phyloP scores from a whole-genome alignment of 2,329 filamentous ascomycete genomes.

The Colletotrichum chlorophyti region DNA sequence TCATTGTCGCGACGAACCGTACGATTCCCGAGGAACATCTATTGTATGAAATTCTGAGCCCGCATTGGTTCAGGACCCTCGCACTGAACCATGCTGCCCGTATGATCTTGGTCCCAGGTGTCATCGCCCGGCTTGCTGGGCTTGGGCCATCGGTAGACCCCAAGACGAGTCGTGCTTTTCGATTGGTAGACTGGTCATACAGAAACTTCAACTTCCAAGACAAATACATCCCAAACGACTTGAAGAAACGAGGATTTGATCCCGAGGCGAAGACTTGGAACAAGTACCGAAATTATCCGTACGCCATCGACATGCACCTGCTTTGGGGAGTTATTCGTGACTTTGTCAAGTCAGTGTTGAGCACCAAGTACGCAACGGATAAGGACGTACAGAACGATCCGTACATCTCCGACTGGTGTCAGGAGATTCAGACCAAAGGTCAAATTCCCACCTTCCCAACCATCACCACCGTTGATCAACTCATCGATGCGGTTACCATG shows the following conservation, averaged over 20 bases:
- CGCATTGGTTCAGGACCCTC: slow-evolving; percentile 58
- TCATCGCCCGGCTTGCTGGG: slow-evolving; percentile 50
- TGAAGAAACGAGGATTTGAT: slow-evolving; percentile 50
- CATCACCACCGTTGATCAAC: slow-evolving; percentile 46
- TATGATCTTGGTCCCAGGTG: slow-evolving; percentile 48
- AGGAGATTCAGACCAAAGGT: slow-evolving; percentile 47
- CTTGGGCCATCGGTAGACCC: no score
- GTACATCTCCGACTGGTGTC: slow-evolving; percentile 46
- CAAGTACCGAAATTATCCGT: slow-evolving; percentile 55
- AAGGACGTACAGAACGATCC: slow-evolving; percentile 38
- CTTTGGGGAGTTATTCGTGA: slow-evolving; percentile 51
- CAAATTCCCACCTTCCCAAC: slow-evolving; percentile 49
- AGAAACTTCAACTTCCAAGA: slow-evolving; percentile 51
- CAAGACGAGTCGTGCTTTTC: slow-evolving; percentile 38
- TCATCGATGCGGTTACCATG: slow-evolving; percentile 56
- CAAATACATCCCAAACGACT: slow-evolving; percentile 53
- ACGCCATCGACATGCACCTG: slow-evolving; percentile 50
- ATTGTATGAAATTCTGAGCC: slow-evolving; percentile 49
- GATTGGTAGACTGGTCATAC: slow-evolving; percentile 46
- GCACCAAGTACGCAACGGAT: slow-evolving; percentile 37
- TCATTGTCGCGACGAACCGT: slow-evolving; percentile 54
- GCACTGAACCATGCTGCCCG: slow-evolving; percentile 55
- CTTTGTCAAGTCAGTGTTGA: slow-evolving; percentile 48
- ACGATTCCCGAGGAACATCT: slow-evolving; percentile 46
- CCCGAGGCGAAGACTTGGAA: slow-evolving; percentile 36